phyloP scores from a whole-genome alignment of 495 filamentous ascomycete genomes.

The Sporormia fimetaria region DNA sequence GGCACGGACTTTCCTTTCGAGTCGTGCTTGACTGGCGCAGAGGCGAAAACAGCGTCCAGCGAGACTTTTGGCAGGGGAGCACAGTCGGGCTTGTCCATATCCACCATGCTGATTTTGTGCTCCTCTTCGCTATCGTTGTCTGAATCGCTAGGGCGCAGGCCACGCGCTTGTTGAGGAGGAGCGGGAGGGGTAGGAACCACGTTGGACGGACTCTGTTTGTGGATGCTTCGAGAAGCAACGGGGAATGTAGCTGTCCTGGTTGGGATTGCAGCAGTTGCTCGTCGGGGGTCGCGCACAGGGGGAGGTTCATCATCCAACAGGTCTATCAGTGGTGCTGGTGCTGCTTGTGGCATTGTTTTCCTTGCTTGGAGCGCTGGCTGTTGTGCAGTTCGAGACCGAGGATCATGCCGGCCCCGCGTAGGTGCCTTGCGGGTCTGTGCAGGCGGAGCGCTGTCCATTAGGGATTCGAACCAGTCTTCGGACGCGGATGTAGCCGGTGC shows the following conservation, averaged over 20 bases:
- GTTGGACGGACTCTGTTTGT: conserved; percentile 11
- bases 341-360: no score
- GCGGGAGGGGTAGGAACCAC: conserved; percentile 11
- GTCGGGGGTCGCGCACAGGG: background rate
- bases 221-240: conserved; percentile 1
- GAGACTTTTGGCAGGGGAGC: background rate
- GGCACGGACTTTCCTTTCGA: background rate
- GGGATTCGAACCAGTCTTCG: conserved; percentile 6
- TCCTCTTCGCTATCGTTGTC: conserved; percentile 7
- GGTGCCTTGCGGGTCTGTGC: no score
- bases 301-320: conserved; percentile 11
- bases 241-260: conserved; percentile 4
- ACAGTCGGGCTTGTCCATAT: conserved; percentile 4
- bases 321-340: conserved; percentile 5
- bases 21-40: background rate
- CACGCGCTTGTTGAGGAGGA: conserved; percentile 5
- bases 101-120: conserved; percentile 8
- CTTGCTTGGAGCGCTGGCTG: no score
- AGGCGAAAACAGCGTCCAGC: background rate
- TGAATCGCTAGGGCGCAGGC: background rate
- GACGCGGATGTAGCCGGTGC: conserved; percentile 2
- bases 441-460: background rate
- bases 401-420: background rate
- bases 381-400: background rate
- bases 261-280: background rate